A percentile compares a stretch with the other conserved stretches of the same genome.
phyloP scores from a whole-genome alignment of 2,329 filamentous ascomycete genomes.

The Neonectria faginata region DNA sequence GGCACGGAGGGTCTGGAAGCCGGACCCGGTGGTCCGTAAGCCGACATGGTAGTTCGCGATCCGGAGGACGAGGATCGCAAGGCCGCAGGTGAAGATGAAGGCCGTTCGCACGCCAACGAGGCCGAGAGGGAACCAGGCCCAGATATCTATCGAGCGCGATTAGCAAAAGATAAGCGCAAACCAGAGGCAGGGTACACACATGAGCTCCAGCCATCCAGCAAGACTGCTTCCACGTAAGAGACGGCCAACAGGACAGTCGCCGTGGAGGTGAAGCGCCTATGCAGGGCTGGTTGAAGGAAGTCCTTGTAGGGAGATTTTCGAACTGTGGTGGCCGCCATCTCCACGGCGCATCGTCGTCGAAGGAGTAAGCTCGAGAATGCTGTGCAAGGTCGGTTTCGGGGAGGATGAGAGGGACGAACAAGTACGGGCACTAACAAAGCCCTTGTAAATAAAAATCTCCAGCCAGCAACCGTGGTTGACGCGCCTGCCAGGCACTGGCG shows the following conservation, averaged over 20 bases:
- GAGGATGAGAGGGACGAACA: slow-evolving; percentile 23
- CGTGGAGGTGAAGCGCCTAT: slow-evolving; percentile 86
- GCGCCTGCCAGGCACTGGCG: slow-evolving; percentile 32
- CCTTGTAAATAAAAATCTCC: slow-evolving; percentile 52
- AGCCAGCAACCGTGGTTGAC: slow-evolving; percentile 46
- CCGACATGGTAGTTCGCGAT: slow-evolving; percentile 86
- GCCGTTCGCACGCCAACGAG: slow-evolving; percentile 78
- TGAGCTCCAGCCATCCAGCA: slow-evolving; percentile 76
- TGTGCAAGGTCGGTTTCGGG: slow-evolving; percentile 31
- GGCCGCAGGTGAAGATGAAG: slow-evolving; percentile 79
- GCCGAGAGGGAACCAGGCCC: slow-evolving; percentile 88
- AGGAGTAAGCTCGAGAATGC: slow-evolving; percentile 45
- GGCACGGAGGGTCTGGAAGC: slow-evolving; percentile 71
- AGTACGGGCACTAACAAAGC: slow-evolving; percentile 29
- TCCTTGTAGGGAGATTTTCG: slow-evolving; percentile 80
- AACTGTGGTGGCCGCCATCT: slow-evolving; percentile 65
- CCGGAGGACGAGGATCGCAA: slow-evolving; percentile 85
- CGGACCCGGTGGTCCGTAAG: slow-evolving; percentile 75
- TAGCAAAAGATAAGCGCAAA: slow-evolving; percentile 18
- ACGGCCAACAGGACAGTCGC: slow-evolving; percentile 75
- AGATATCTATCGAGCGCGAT: slow-evolving; percentile 70
- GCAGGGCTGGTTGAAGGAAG: slow-evolving; percentile 88
- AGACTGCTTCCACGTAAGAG: slow-evolving; percentile 78
- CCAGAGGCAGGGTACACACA: slow-evolving; percentile 62
- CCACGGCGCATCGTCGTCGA: slow-evolving; percentile 58